These are phyloP conservation scores for Halophytophthora polymorphica DNA, from an alignment of 352 stramenopile genomes.

Conservation along the genomic window DNA sequence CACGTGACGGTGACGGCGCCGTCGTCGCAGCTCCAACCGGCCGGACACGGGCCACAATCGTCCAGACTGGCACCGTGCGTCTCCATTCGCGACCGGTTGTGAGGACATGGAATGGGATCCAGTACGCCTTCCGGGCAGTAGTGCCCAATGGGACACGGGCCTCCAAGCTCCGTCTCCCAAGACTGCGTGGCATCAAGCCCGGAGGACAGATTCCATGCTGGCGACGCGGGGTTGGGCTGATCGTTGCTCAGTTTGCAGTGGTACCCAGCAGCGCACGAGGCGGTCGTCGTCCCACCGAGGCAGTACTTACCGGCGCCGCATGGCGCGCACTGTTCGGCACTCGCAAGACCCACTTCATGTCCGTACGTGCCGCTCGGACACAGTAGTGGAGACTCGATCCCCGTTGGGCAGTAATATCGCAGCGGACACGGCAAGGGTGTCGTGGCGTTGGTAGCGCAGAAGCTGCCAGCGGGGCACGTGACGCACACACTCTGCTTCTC, in stretches of 20 bases:
- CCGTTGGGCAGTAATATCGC: constrained; percentile 70
- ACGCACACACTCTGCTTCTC: constrained; percentile 43
- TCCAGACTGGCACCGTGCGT: constrained; percentile 42
- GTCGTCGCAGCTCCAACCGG: constrained; percentile 82
- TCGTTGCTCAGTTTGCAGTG: constrained; percentile 77
- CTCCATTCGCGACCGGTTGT: constrained; percentile 48
- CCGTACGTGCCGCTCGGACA: constrained; percentile 85
- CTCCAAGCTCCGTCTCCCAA: constrained; percentile 51
- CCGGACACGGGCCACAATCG: constrained; percentile 78
- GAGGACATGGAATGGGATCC: constrained; percentile 69
- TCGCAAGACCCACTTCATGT: constrained; percentile 37
- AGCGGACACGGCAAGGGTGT: constrained; percentile 47
- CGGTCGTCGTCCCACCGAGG: constrained; percentile 62
- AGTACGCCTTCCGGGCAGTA: constrained; percentile 73
- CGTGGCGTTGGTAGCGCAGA: constrained; percentile 67
- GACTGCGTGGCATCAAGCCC: background rate
- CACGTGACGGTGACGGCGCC: constrained; percentile 64
- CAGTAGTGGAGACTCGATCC: constrained; percentile 37
- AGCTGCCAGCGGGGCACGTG: constrained; percentile 55
- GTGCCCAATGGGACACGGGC: constrained; percentile 67
- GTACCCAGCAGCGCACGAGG: constrained; percentile 74
- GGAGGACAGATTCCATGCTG: constrained; percentile 5
- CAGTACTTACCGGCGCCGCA: constrained; percentile 82
- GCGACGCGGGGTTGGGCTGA: constrained; percentile 40
- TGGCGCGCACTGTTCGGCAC: constrained; percentile 48